Conservation (phyloP, 2,329 filamentous ascomycete species). For the Sarocladium oryzae region DNA sequence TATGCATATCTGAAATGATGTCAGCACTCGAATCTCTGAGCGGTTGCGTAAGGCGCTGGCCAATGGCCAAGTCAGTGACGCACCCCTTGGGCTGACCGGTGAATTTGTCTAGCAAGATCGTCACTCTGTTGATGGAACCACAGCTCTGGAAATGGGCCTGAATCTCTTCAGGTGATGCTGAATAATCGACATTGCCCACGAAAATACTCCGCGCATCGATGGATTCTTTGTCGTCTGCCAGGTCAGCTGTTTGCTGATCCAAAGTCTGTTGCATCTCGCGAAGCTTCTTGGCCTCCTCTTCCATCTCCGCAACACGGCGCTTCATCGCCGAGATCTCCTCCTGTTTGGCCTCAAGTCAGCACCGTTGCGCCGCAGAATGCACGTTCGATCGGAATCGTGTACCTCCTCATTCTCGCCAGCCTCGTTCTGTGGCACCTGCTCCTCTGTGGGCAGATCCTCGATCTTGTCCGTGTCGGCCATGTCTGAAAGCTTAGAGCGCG, state of each 20-base stretch:
- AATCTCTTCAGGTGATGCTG: slow-evolving; percentile 88
- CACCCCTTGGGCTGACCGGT: slow-evolving; percentile 99
- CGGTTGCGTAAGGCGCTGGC: slow-evolving; percentile 5
- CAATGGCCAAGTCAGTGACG: slow-evolving; percentile 23
- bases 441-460: slow-evolving; percentile 23
- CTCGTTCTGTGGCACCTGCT: slow-evolving; percentile 24
- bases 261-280: slow-evolving; percentile 81
- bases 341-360: slow-evolving; percentile 25
- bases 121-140: slow-evolving; percentile 95
- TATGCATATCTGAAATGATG: slow-evolving; percentile 74
- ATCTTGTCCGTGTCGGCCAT: slow-evolving; percentile 28
- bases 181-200: slow-evolving; percentile 97
- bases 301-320: slow-evolving; percentile 80
- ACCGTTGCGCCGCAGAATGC: slow-evolving; percentile 17
- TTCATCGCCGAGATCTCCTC: slow-evolving; percentile 87
- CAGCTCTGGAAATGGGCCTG: slow-evolving; percentile 98
- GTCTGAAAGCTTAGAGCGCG: background rate
- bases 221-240: slow-evolving; percentile 90
- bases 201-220: slow-evolving; percentile 95
- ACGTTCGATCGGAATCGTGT: slow-evolving; percentile 19
- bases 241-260: slow-evolving; percentile 75
- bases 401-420: slow-evolving; percentile 23
- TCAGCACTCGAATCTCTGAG: slow-evolving; percentile 12
- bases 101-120: slow-evolving; percentile 96
- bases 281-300: slow-evolving; percentile 79